Percentiles rank a stretch among this genome's conserved stretches.
phyloP scores from a whole-genome alignment of 176 grass and related monocot genomes.

The Poa annua region DNA sequence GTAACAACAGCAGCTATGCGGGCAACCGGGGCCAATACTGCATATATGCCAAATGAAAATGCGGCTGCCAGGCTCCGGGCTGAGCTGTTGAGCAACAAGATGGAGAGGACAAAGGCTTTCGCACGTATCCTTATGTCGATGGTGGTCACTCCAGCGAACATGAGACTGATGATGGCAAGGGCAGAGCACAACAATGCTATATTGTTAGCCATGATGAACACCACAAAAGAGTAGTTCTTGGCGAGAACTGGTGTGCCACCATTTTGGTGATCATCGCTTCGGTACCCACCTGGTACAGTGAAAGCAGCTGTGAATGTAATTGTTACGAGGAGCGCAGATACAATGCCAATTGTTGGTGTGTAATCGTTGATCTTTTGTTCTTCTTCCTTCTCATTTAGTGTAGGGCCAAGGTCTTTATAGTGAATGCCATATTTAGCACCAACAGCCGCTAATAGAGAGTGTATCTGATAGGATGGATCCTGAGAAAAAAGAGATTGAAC shows the following conservation, averaged over 20 bases:
- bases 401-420: neutral
- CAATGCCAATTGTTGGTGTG: slow-evolving; percentile 38
- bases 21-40: neutral
- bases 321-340: slow-evolving; percentile 35
- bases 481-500: neutral
- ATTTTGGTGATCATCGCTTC: neutral
- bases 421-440: slow-evolving; percentile 40
- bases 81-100: slow-evolving; percentile 32
- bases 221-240: neutral
- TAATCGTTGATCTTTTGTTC: slow-evolving; percentile 28
- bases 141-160: slow-evolving; percentile 46
- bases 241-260: neutral
- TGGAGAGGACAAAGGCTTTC: slow-evolving; percentile 8
- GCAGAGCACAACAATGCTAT: neutral
- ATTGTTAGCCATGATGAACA: slow-evolving; percentile 4
- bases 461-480: neutral
- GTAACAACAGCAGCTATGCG: neutral
- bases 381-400: slow-evolving; percentile 19
- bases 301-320: slow-evolving; percentile 27
- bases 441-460: neutral
- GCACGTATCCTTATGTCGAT: slow-evolving; percentile 33
- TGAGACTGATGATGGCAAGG: slow-evolving; percentile 33
- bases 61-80: neutral
- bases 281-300: neutral
- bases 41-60: neutral